phyloP scores from a whole-genome alignment of 441 rosid genomes.

The Mallotus repandus region DNA sequence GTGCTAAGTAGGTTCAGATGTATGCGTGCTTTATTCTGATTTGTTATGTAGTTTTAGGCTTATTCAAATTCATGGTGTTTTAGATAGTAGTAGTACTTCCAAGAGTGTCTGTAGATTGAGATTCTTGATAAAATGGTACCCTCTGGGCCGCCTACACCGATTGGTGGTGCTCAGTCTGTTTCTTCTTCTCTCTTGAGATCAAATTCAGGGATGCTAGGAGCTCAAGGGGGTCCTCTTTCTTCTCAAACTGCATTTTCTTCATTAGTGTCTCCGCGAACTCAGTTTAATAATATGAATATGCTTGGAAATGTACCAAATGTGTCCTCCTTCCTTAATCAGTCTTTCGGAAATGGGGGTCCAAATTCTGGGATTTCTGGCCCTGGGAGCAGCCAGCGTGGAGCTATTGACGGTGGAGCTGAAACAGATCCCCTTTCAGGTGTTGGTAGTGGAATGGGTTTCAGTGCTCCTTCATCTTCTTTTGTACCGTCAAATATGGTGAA shows the following conservation, averaged over 20 bases:
- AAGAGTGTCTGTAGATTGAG: slow-evolving; percentile 37
- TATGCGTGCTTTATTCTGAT: slow-evolving; percentile 19
- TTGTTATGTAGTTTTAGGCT: slow-evolving; percentile 37
- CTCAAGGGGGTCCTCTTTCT: slow-evolving; percentile 72
- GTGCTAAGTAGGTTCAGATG: slow-evolving; percentile 30
- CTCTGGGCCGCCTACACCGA: slow-evolving; percentile 78
- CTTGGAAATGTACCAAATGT: slow-evolving; percentile 72
- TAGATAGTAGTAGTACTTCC: slow-evolving; percentile 35
- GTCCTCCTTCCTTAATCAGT: slow-evolving; percentile 72
- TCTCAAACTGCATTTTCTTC: slow-evolving; percentile 78
- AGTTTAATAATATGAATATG: slow-evolving; percentile 74
- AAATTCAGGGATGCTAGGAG: slow-evolving; percentile 72
- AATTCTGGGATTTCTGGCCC: slow-evolving; percentile 54
- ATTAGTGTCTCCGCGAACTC: slow-evolving; percentile 65
- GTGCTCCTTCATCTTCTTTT: slow-evolving; percentile 60
- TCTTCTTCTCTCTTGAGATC: slow-evolving; percentile 70
- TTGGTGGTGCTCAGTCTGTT: slow-evolving; percentile 72
- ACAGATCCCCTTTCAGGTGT: slow-evolving; percentile 64
- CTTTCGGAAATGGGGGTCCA: slow-evolving; percentile 74
- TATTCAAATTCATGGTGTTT: slow-evolving; percentile 37
- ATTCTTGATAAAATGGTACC: slow-evolving; percentile 65
- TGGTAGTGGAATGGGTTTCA: slow-evolving; percentile 69
- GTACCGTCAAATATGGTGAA: slow-evolving; percentile 58
- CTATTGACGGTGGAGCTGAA: slow-evolving; percentile 70
- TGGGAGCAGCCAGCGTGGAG: slow-evolving; percentile 55